phyloP scores from a whole-genome alignment of 2,329 filamentous ascomycete genomes.

The Alternaria arbusti region DNA sequence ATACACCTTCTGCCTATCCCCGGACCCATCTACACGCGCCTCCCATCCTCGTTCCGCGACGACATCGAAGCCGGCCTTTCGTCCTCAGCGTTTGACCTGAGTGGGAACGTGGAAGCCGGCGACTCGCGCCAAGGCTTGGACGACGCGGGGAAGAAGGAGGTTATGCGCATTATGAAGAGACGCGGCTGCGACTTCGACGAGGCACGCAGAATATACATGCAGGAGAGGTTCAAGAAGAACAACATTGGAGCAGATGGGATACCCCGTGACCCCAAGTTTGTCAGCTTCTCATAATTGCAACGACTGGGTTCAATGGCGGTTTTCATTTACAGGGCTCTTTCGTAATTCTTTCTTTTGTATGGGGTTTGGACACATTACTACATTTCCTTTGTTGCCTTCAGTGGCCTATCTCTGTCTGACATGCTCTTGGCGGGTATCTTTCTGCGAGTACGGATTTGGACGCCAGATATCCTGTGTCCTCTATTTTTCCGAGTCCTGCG shows the following conservation, averaged over 20 bases:
- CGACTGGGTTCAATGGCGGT: neutral
- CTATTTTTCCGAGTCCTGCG: conserved; percentile 1
- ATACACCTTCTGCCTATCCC: conserved; percentile 69
- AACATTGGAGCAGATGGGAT: conserved; percentile 87
- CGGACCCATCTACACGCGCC: conserved; percentile 74
- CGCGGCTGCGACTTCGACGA: conserved; percentile 86
- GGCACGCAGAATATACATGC: conserved; percentile 83
- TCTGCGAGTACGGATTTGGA: conserved; percentile 3
- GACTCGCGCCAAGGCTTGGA: conserved; percentile 84
- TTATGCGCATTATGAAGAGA: conserved; percentile 90
- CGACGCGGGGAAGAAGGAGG: conserved; percentile 77
- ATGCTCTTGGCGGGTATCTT: neutral
- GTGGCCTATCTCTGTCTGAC: conserved; percentile 2
- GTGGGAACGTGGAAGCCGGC: conserved; percentile 77
- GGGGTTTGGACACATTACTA: neutral
- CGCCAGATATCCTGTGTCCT: neutral
- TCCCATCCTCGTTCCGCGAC: conserved; percentile 77
- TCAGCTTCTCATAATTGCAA: conserved; percentile 74
- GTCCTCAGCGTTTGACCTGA: conserved; percentile 82
- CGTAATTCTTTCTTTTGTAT: conserved; percentile 12
- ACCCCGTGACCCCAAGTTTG: conserved; percentile 92
- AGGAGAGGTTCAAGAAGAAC: conserved; percentile 83
- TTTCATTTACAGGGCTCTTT: neutral
- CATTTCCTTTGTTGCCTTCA: conserved; percentile 16
- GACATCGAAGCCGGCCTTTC: conserved; percentile 90